Evolutionary conservation across 768 basidiomycete species (phyloP).

Genomic region (Mycena chlorophos): DNA sequence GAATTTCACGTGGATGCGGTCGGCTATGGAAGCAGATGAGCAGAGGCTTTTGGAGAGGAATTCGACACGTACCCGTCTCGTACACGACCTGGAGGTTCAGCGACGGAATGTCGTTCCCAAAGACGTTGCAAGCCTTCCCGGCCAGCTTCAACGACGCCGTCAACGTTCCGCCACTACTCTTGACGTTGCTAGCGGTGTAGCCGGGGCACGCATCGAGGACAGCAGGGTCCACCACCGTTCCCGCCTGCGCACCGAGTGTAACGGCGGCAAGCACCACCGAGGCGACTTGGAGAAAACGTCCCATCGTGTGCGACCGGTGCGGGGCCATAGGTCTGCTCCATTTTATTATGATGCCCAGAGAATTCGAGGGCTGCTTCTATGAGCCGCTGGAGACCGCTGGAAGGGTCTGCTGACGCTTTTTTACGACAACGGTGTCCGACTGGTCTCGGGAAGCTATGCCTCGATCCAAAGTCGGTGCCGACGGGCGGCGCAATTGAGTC

Average conservation of each 20-base stretch:
- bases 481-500: too few species aligned
- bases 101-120: slow-evolving; percentile 51
- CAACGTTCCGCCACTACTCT: slow-evolving; percentile 37
- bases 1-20: slow-evolving; percentile 66
- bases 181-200: slow-evolving; percentile 52
- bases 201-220: slow-evolving; percentile 61
- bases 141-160: slow-evolving; percentile 55
- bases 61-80: slow-evolving; percentile 48
- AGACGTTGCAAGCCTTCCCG: slow-evolving; percentile 58
- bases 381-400: too few species aligned
- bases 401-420: neutral
- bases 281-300: slow-evolving; percentile 2
- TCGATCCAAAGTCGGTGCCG: too few species aligned
- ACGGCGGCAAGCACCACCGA: slow-evolving; percentile 10
- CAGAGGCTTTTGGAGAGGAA: neutral
- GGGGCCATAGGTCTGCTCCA: neutral
- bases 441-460: too few species aligned
- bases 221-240: slow-evolving; percentile 27
- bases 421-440: too few species aligned
- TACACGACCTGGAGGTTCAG: slow-evolving; percentile 56
- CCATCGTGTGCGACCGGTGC: neutral
- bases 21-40: slow-evolving; percentile 31
- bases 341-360: neutral
- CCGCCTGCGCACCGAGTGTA: slow-evolving; percentile 12
- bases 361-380: slow-evolving; percentile 1